A percentile compares a stretch with the other conserved stretches of the same genome.
These are phyloP conservation scores for Martiniozyma asiatica DNA, from an alignment of 1,139 yeast species.

Conservation along the genomic window DNA sequence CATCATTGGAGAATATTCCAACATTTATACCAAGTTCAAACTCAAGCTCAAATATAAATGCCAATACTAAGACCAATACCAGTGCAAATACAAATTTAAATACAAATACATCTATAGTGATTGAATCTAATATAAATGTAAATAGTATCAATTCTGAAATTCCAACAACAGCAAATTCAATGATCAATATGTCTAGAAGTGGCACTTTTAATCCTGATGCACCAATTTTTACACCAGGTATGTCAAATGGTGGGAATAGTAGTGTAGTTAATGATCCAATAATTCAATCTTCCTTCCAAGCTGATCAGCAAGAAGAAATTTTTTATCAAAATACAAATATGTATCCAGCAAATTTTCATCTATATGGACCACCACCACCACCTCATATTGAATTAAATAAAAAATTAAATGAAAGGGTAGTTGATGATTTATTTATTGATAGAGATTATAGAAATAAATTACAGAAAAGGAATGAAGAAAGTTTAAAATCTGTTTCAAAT, in stretches of 20 bases:
- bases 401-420: constrained; percentile 58
- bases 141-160: not conserved
- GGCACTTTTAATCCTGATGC: constrained; percentile 18
- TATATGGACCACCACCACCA: constrained; percentile 85
- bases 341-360: constrained; percentile 71
- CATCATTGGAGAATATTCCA: constrained; percentile 44
- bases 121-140: not conserved
- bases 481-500: constrained; percentile 46
- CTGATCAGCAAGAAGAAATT: constrained; percentile 14
- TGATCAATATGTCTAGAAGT: not conserved
- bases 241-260: constrained; percentile 3
- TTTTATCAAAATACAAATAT: constrained; percentile 22
- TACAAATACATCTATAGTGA: too few relatives aligned
- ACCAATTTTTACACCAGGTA: constrained; percentile 24
- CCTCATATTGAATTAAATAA: constrained; percentile 52
- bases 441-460: constrained; percentile 61
- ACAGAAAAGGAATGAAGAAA: constrained; percentile 68
- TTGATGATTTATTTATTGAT: constrained; percentile 60
- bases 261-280: constrained; percentile 1
- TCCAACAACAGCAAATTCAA: not conserved
- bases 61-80: not conserved
- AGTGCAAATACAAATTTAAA: constrained; percentile 5
- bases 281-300: constrained; percentile 4
- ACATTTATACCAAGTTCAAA: constrained; percentile 39
- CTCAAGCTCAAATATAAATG: too few relatives aligned